A percentile compares a stretch with the other conserved stretches of the same genome.
Evolutionary conservation across 1,139 yeast genomes (phyloP).

Genomic region (Blastobotrys elegans): DNA sequence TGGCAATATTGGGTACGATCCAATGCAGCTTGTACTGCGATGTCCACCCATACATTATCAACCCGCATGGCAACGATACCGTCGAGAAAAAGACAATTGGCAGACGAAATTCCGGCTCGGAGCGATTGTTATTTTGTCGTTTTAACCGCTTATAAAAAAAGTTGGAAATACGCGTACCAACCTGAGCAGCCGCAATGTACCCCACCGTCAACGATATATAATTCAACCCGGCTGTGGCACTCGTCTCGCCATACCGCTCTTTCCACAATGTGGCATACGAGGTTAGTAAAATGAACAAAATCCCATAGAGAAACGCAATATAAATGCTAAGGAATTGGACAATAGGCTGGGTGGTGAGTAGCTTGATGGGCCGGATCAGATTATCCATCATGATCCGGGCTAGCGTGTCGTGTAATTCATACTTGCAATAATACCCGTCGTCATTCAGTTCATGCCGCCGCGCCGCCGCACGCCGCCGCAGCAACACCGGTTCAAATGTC

Average conservation of each 20-base stretch:
- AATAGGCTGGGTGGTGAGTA: constrained; percentile 55
- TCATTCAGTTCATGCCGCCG: constrained; percentile 49
- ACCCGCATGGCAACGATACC: constrained; percentile 49
- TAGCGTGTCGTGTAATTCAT: constrained; percentile 47
- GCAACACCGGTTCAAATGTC: constrained; percentile 54
- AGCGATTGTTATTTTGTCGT: constrained; percentile 42
- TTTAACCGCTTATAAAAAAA: constrained; percentile 35
- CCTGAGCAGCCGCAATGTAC: constrained; percentile 40
- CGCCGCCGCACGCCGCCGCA: constrained; percentile 44
- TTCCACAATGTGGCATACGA: constrained; percentile 52
- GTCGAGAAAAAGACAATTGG: constrained; percentile 41
- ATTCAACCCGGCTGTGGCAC: constrained; percentile 53
- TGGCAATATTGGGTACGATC: constrained; percentile 55
- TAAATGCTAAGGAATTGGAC: constrained; percentile 53
- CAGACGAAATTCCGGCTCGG: constrained; percentile 43
- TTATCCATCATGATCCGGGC: constrained; percentile 28
- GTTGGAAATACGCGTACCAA: constrained; percentile 40
- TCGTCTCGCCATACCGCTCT: constrained; percentile 41
- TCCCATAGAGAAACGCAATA: constrained; percentile 60
- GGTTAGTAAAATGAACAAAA: constrained; percentile 54
- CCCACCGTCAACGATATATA: constrained; percentile 52
- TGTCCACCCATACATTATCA: constrained; percentile 62
- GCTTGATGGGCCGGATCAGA: constrained; percentile 48
- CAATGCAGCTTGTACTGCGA: constrained; percentile 45
- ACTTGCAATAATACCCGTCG: constrained; percentile 48